A percentile compares a stretch with the other conserved stretches of the same genome.
phyloP scores from a whole-genome alignment of 1,139 yeast genomes.

The Kodamaea sp. region DNA sequence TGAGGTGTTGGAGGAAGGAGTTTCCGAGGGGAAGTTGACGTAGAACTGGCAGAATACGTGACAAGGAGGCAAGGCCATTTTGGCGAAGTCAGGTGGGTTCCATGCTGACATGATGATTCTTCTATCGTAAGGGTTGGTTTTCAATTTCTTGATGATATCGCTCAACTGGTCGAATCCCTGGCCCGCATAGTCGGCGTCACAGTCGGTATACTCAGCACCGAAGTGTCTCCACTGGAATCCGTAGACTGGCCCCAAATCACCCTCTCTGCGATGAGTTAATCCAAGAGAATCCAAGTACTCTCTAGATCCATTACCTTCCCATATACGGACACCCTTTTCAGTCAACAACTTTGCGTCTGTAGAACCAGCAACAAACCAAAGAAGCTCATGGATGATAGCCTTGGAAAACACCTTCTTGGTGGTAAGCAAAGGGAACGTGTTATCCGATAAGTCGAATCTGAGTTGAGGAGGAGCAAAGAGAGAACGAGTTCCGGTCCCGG shows the following conservation, averaged over 20 bases:
- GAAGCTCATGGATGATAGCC: constrained; percentile 83
- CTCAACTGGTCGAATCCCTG: constrained; percentile 89
- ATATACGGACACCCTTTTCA: constrained; percentile 85
- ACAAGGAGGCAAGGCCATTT: constrained; percentile 98
- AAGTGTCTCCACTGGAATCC: constrained; percentile 99
- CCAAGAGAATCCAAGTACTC: constrained; percentile 87
- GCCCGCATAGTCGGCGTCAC: constrained; percentile 83
- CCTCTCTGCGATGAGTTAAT: constrained; percentile 75
- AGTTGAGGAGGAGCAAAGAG: constrained; percentile 95
- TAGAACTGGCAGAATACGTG: constrained; percentile 96
- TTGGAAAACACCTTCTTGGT: constrained; percentile 90
- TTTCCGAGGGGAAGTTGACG: constrained; percentile 70
- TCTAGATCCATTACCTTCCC: constrained; percentile 99
- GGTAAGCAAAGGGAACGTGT: constrained; percentile 81
- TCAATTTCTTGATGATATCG: constrained; percentile 75
- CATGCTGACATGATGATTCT: constrained; percentile 94
- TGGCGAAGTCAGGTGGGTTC: constrained; percentile 93
- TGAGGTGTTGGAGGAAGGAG: constrained; percentile 9
- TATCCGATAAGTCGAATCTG: constrained; percentile 73
- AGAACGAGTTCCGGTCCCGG: constrained; percentile 94
- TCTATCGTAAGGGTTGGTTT: constrained; percentile 89
- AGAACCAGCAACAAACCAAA: constrained; percentile 91
- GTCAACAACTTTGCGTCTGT: constrained; percentile 82
- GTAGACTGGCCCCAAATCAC: constrained; percentile 96
- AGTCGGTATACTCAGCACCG: constrained; percentile 86